Base-by-base conservation (phyloP, 352 stramenopile species). In the Globisporangium radiosum region DNA sequence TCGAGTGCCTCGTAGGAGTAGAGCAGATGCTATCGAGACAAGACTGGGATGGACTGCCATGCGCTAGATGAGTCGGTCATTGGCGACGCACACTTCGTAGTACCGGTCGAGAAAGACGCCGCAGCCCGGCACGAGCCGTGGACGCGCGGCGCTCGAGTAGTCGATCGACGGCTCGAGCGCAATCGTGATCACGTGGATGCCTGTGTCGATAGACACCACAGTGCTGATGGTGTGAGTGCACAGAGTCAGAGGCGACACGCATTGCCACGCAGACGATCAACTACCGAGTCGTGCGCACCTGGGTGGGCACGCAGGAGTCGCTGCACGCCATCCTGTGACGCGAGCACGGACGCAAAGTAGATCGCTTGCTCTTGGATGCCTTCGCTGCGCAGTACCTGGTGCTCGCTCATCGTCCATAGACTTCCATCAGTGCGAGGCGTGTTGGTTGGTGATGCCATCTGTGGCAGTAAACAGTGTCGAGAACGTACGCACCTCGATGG, bases 321-420 rank as follows among this genome's bases (percentile, higher is more conserved):
- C 47, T 60, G 56, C 6, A 60, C 13, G 9, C 45, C 56, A n/a
- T 64, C 52, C 9, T 19, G 47, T 9, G 58, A 15, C 19, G 58
- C 52, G 19, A 64, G 37, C n/a, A 64, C 58, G 10, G 51, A 64
- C 19, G 39, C 42, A n/a, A 54, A 59, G 19, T 49, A 54, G 52
- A 64, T 59, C 13, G 38, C 58, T 17, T 59, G 51, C 58, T 64
- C 52, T 14, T 39, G 44, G 0, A 59, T 39, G 37, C 58, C 51
- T 49, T 64, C 58, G 14, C 36, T 59, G 43, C 45, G 48, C 10
- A 64, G 36, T 42, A 64, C 47, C 58, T 64, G 25, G 25, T 33
- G 25, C 5, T 37, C n/a, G 14, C 44, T 11, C 8, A 56, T 7
- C 7, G 15, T 2, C 39, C 25, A 44, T 0, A 36, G 17, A 42